Base-by-base conservation (phyloP, 2,329 filamentous ascomycete genomes). In the Penicillium sp. region DNA sequence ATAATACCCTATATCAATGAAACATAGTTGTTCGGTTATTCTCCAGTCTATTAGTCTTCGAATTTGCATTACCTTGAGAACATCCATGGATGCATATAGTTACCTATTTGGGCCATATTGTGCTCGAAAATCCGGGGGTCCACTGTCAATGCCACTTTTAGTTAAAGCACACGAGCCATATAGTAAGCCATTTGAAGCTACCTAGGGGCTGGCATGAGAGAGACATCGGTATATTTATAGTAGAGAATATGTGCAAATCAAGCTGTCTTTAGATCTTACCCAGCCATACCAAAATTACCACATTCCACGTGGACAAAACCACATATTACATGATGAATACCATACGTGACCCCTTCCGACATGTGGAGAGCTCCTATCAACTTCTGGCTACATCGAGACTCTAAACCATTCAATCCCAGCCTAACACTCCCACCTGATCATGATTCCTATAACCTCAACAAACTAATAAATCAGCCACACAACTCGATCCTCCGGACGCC, bases 401-500 rank as follows among this genome's bases (percentile, higher is more conserved):
- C 29, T 29, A 24, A 42, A n/a, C 15, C 15, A 26, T 29, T 28
- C 34, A 19, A 28, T 45, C 29, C 34, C 40, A 42, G 22, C 15
- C 9, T 39, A 15, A 17, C 31, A 29, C 21, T 29, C 28, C 10
- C 26, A 45, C 12, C 32, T 24, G 52, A 58, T 41, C 34, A 60
- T 60, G 58, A 53, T 9, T 34, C 45, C 43, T 48, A 59, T 24
- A 31, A 40, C 28, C 33, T 39, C 34, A 19, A 38, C 51, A 57
- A 45, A 44, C 44, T 49, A 53, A 58, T 58, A 66, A 60, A 34
- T 19, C 49, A 51, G 38, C 42, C 47, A 42, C 52, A 45, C 22
- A 52, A 24, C 43, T 40, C 21, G 43, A 46, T 39, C 43, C 51
- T 44, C 24, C 53, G 44, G 40, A 43, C 73, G 74, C 76, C 45